Base-by-base conservation (phyloP, 225 moss, liverwort and hornwort genomes). In the Bryoerythrophyllum caledonicum region DNA sequence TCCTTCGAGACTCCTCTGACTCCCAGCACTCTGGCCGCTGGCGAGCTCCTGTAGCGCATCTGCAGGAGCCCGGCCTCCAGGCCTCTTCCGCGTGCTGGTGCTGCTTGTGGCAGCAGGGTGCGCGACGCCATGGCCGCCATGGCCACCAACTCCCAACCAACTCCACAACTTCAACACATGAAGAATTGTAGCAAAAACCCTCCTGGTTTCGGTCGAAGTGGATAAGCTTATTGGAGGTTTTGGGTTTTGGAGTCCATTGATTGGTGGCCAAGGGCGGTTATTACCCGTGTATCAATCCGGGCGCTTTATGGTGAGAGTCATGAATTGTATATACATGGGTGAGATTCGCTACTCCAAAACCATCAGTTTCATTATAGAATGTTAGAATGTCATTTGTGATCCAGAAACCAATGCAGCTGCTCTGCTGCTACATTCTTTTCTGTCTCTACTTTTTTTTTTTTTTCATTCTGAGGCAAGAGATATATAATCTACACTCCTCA, bases 1-100 rank as follows among this genome's bases (percentile, higher is more conserved):
- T 91, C 87, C 63, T 89, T 95, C 35, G 90, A 70, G n/a, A 85
- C 84, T 87, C 84, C 83, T 55, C 58, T 61, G 49, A 60, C 10
- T 38, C 38, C 9, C 38, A 38, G 38, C 38, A 38, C 30, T 76
- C 40, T 34, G 58, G 67, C 44, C 34, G 64, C n/a, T 1, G 32
- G 32, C 32, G 32, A 32, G 32, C 32, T 32, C 5, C 32, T 32
- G 32, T 32, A 32, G 32, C n/a, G n/a, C n/a, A n/a, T n/a, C n/a
- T 79, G 59, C 79, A 24, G 64, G 76, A 82, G 60, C 46, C 20
- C 65, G 4, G 16, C 26, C 48, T 80, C 70, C 16, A 24, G 25
- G 52, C 60, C 26, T 30, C 48, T 26, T 30, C 48, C 48, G 9
- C 67, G 48, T 68, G 76, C 68, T 62, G 11, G 60, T 21, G 76